Evolutionary conservation across 305 asterid species (phyloP).

Genomic region (Coffea humblotiana): DNA sequence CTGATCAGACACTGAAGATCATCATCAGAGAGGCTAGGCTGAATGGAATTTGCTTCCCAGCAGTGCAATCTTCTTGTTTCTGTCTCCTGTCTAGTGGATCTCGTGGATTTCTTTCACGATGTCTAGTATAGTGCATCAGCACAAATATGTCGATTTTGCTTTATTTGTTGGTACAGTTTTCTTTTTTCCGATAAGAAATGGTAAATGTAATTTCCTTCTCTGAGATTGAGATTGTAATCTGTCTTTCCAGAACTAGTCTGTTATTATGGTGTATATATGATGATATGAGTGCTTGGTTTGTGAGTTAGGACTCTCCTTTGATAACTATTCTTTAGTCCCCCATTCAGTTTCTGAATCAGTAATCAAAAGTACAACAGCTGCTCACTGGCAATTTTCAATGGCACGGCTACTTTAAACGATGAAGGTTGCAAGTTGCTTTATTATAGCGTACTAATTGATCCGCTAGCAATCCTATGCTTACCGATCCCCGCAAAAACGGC

Average conservation of each 20-base stretch:
- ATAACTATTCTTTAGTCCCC: neutral
- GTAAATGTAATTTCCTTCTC: constrained; percentile 3
- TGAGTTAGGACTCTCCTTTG: no score
- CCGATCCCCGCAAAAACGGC: no score
- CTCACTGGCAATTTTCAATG: neutral
- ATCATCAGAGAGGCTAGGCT: neutral
- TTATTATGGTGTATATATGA: no score
- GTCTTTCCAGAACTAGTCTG: neutral
- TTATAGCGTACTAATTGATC: no score
- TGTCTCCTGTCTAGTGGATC: neutral
- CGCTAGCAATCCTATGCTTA: neutral
- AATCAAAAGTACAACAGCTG: neutral
- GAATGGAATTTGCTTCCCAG: neutral
- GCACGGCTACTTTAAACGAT: neutral
- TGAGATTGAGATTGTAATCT: neutral
- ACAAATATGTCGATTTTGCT: constrained; percentile 10
- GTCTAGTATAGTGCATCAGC: neutral
- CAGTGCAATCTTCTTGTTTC: neutral
- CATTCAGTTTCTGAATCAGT: neutral
- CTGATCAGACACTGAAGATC: neutral
- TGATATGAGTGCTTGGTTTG: no score
- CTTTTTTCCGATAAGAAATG: neutral
- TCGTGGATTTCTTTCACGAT: no score
- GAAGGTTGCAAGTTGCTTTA: neutral
- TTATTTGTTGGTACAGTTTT: neutral